A percentile compares a stretch with the other conserved stretches of the same genome.
phyloP scores from a whole-genome alignment of 2,329 filamentous ascomycete species.

The Cladophialophora exuberans region DNA sequence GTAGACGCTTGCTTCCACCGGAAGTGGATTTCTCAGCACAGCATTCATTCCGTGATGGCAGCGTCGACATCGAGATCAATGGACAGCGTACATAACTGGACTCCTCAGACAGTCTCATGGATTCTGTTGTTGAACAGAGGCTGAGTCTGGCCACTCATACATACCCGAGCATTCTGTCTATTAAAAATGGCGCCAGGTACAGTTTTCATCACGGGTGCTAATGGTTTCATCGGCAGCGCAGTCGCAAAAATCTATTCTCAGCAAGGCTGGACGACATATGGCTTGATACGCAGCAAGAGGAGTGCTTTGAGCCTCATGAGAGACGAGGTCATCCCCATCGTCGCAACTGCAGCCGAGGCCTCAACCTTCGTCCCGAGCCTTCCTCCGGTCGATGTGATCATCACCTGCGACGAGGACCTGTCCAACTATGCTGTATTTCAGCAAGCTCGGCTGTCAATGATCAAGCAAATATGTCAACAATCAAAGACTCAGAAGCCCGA shows the following conservation, averaged over 20 bases:
- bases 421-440: slow-evolving; percentile 48
- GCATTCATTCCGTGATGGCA: too few species aligned
- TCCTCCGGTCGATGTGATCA: slow-evolving; percentile 45
- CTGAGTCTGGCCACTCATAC: too few species aligned
- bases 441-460: slow-evolving; percentile 40
- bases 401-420: slow-evolving; percentile 49
- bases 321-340: slow-evolving; percentile 25
- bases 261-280: slow-evolving; percentile 51
- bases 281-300: slow-evolving; percentile 43
- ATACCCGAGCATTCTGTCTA: too few species aligned
- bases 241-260: slow-evolving; percentile 51
- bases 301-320: slow-evolving; percentile 11
- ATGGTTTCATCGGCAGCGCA: slow-evolving; percentile 54
- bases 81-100: too few species aligned
- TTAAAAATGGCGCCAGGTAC: slow-evolving; percentile 30
- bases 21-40: too few species aligned
- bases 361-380: slow-evolving; percentile 9
- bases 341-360: slow-evolving; percentile 16
- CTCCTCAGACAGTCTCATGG: too few species aligned
- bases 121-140: not conserved
- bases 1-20: too few species aligned
- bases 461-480: slow-evolving; percentile 39
- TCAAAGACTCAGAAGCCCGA: slow-evolving; percentile 33
- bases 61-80: too few species aligned
- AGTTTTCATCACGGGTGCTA: slow-evolving; percentile 54